Percentiles rank a stretch among this genome's conserved stretches.
Conservation (phyloP, 345 rosid species). For the Erysimum cheiranthoides region DNA sequence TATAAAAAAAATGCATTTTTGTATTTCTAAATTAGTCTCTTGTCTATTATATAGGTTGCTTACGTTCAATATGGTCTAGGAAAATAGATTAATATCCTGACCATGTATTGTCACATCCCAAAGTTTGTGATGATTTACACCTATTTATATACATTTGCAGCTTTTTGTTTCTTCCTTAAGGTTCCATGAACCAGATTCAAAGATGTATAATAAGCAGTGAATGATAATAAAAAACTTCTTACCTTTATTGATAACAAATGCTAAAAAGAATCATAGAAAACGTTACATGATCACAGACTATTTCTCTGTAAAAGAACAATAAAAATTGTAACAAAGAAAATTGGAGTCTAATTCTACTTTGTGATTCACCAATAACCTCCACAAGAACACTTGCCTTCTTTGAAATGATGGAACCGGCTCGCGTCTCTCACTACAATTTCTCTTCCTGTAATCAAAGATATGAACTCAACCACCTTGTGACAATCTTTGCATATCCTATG, state of each 20-base stretch:
- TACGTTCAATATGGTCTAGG: no score
- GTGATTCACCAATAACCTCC: conserved; percentile 85
- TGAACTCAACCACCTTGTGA: conserved; percentile 72
- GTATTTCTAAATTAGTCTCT: no score
- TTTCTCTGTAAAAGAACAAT: neutral
- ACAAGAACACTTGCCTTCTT: conserved; percentile 80
- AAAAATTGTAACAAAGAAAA: neutral
- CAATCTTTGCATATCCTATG: conserved; percentile 84
- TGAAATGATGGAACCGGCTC: conserved; percentile 82
- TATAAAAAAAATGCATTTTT: neutral
- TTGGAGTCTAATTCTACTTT: conserved; percentile 6
- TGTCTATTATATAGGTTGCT: no score
- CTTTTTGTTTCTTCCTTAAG: no score
- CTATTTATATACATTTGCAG: no score
- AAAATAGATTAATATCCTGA: no score
- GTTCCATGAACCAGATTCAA: no score
- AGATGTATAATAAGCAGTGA: neutral
- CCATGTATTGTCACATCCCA: no score
- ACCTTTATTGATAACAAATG: conserved; percentile 31
- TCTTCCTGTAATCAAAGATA: conserved; percentile 58
- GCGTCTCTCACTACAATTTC: conserved; percentile 80
- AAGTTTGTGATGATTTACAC: no score
- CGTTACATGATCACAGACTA: conserved; percentile 23
- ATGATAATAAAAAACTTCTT: neutral
- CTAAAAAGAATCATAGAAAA: conserved; percentile 9